phyloP scores from a whole-genome alignment of 2,329 filamentous ascomycete genomes.

The Apiospora koreana region DNA sequence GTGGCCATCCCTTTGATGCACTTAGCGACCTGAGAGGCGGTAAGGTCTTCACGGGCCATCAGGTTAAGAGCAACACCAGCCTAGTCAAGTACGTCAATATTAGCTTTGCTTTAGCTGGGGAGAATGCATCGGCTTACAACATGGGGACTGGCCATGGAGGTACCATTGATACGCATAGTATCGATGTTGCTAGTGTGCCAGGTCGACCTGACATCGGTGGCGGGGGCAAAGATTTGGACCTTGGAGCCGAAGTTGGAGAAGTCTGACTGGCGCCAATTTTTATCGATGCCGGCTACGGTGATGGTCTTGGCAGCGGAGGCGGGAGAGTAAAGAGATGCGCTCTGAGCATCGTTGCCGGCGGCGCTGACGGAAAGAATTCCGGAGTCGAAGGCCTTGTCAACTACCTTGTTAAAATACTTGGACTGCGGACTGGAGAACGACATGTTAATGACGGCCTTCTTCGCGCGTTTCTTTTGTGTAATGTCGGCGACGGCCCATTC shows the following conservation, averaged over 20 bases:
- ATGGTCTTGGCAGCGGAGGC: constrained; percentile 49
- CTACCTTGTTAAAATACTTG: constrained; percentile 50
- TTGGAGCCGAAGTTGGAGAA: constrained; percentile 53
- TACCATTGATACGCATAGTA: constrained; percentile 53
- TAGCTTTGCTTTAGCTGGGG: neutral
- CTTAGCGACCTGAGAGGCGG: no score
- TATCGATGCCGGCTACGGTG: constrained; percentile 52
- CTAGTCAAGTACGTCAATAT: neutral
- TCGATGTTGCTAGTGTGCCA: constrained; percentile 41
- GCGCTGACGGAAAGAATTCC: constrained; percentile 56
- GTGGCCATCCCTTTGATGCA: no score
- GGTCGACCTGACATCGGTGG: constrained; percentile 41
- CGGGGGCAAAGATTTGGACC: constrained; percentile 46
- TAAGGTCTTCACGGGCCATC: no score
- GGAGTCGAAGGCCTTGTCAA: constrained; percentile 41
- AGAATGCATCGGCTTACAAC: constrained; percentile 34
- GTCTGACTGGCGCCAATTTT: constrained; percentile 36
- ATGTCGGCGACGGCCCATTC: constrained; percentile 49
- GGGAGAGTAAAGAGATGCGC: no score
- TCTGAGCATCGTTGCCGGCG: constrained; percentile 62
- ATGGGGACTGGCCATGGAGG: constrained; percentile 64
- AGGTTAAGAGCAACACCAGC: no score
- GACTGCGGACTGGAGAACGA: constrained; percentile 50
- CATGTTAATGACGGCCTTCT: constrained; percentile 52
- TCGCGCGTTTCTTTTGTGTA: constrained; percentile 37